phyloP scores from a whole-genome alignment of 179 eudicot genomes.

The Silene noctiflora region DNA sequence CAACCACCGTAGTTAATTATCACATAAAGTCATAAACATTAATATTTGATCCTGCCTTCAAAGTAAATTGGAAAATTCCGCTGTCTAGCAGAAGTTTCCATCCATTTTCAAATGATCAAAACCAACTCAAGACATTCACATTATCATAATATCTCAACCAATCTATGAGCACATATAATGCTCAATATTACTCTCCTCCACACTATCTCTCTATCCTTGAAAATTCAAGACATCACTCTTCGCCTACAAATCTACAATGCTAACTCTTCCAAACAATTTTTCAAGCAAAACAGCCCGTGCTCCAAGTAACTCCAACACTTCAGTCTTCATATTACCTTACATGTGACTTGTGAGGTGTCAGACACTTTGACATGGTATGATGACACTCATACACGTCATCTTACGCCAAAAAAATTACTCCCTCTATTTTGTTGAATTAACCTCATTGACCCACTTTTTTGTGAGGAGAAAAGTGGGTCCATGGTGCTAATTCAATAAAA shows the following conservation, averaged over 20 bases:
- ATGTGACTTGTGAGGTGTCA: background rate
- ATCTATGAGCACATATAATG: slow-evolving; percentile 1
- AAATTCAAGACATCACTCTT: background rate
- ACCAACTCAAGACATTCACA: background rate
- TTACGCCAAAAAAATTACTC: background rate
- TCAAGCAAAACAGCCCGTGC: background rate
- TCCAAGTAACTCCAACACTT: background rate
- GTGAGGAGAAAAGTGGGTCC: no score
- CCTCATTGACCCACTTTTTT: no score
- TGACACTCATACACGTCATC: background rate
- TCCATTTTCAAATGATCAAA: background rate
- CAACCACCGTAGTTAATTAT: no score
- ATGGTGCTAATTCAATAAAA: no score
- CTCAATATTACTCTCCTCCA: background rate
- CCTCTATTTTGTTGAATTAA: no score
- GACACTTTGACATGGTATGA: background rate
- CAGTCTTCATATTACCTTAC: background rate
- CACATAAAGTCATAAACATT: no score
- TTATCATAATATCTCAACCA: background rate
- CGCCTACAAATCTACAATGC: background rate
- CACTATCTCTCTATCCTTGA: background rate
- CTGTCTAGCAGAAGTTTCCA: background rate
- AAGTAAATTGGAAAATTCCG: background rate
- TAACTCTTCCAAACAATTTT: background rate
- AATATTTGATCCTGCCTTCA: no score